phyloP scores from a whole-genome alignment of 371 early-diverging fungal species.

The Rhizopus sp. region DNA sequence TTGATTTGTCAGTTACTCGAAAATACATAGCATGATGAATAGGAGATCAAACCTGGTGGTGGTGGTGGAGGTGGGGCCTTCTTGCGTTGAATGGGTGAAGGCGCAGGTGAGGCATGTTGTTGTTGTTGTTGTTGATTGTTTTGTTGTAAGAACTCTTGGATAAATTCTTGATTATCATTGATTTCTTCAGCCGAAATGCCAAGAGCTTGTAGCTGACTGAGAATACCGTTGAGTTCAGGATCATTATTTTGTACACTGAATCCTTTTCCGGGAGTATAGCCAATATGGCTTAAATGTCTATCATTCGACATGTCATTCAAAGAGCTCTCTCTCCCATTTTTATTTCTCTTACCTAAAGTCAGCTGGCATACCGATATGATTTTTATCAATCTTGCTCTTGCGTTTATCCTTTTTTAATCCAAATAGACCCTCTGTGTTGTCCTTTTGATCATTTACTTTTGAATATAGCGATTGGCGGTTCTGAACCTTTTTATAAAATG shows the following conservation, averaged over 20 bases:
- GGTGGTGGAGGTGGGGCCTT: conserved; percentile 36
- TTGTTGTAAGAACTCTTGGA: conserved; percentile 51
- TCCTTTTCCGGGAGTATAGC: conserved; percentile 77
- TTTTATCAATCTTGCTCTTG: conserved; percentile 65
- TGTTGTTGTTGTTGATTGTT: conserved; percentile 14
- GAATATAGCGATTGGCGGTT: conserved; percentile 48
- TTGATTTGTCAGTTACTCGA: too few species aligned
- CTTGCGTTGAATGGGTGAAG: conserved; percentile 2
- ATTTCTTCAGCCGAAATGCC: conserved; percentile 80
- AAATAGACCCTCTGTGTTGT: conserved; percentile 5
- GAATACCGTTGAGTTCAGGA: conserved; percentile 75
- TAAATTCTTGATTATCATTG: conserved; percentile 54
- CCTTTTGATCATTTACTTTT: conserved; percentile 27
- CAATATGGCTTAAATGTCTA: conserved; percentile 79
- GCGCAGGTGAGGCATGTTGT: conserved; percentile 3
- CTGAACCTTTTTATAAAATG: conserved; percentile 72
- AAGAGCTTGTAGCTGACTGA: conserved; percentile 71
- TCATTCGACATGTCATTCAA: conserved; percentile 1
- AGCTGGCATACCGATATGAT: conserved; percentile 74
- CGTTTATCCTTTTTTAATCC: conserved; percentile 13
- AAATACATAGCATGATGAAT: too few species aligned
- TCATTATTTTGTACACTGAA: conserved; percentile 82
- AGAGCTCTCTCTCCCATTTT: background rate
- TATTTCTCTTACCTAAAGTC: conserved; percentile 58
- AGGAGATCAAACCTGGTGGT: conserved; percentile 13